Evolutionary conservation across 768 basidiomycete genomes (phyloP).

Genomic region (Russula brevipes): DNA sequence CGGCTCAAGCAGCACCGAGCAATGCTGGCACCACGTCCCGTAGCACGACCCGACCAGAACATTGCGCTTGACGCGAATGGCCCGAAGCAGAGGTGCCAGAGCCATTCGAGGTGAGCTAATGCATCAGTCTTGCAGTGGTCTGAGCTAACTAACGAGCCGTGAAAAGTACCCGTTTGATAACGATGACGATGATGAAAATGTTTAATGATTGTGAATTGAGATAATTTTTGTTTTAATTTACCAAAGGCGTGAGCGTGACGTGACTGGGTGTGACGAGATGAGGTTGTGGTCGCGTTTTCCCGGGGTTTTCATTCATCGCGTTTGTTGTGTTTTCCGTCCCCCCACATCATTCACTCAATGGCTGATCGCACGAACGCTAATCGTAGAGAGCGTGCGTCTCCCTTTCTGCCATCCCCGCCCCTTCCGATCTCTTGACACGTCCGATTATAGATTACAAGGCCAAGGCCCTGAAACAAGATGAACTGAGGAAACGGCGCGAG

Average conservation of each 20-base stretch:
- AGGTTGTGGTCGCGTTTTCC: conserved; percentile 7
- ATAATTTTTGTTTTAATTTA: not conserved
- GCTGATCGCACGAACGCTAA: conserved; percentile 21
- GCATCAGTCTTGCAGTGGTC: not conserved
- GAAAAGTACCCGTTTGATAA: conserved; percentile 75
- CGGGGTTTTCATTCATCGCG: conserved; percentile 15
- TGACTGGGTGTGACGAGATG: conserved; percentile 10
- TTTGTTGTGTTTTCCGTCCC: conserved; percentile 8
- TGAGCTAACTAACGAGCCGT: conserved; percentile 26
- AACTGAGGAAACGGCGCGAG: conserved; percentile 93
- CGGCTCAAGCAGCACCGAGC: conserved; percentile 27
- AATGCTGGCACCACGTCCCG: conserved; percentile 31
- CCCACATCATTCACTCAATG: conserved; percentile 20
- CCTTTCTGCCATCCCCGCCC: not conserved
- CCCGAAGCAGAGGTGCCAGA: conserved; percentile 73
- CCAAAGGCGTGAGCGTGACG: conserved; percentile 16
- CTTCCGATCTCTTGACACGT: conserved; percentile 35
- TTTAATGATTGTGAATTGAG: not conserved
- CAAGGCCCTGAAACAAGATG: conserved; percentile 85
- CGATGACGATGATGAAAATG: conserved; percentile 41
- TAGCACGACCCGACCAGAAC: conserved; percentile 33
- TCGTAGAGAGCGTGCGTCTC: conserved; percentile 24
- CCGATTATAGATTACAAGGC: conserved; percentile 72
- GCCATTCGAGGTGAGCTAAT: conserved; percentile 70
- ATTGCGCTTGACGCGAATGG: conserved; percentile 64